These are phyloP conservation scores for Salvia hispanica DNA, from an alignment of 257 asterid species.

Conservation along the genomic window DNA sequence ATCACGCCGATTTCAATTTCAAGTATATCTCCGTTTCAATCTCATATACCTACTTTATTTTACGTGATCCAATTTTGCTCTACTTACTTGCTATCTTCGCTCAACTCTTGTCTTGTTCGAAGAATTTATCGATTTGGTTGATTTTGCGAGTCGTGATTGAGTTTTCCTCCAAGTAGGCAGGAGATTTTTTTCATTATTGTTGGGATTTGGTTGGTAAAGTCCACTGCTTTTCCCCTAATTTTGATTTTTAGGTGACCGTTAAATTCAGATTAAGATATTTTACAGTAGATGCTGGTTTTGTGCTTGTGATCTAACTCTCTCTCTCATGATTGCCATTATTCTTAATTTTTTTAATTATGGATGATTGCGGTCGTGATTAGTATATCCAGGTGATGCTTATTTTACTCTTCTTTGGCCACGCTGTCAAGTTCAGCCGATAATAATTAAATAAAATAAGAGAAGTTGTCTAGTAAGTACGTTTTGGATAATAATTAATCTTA, in stretches of 20 bases:
- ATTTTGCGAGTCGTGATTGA: constrained; percentile 22
- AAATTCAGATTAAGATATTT: constrained; percentile 11
- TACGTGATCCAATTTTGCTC: constrained; percentile 4
- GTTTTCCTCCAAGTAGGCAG: constrained; percentile 18
- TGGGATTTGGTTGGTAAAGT: constrained; percentile 27
- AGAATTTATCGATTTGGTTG: constrained; percentile 19
- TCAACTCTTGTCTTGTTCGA: no score
- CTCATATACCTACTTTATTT: neutral
- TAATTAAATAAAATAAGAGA: constrained; percentile 26
- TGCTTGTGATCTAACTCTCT: constrained; percentile 22
- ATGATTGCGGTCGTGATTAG: constrained; percentile 15
- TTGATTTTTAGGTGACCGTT: neutral
- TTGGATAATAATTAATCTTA: neutral
- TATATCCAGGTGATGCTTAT: neutral
- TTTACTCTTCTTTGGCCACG: constrained; percentile 17
- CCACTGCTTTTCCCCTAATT: constrained; percentile 18
- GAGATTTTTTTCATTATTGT: constrained; percentile 15
- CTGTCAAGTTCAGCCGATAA: constrained; percentile 23
- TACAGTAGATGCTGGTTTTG: constrained; percentile 26
- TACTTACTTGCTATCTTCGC: neutral
- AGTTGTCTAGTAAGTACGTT: constrained; percentile 1
- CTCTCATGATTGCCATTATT: constrained; percentile 13
- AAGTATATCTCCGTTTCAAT: constrained; percentile 1
- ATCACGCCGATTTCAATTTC: constrained; percentile 23
- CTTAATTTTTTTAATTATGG: neutral